These are phyloP conservation scores for Meyerozyma sp. DNA, from an alignment of 1,139 yeast genomes.

Conservation along the genomic window DNA sequence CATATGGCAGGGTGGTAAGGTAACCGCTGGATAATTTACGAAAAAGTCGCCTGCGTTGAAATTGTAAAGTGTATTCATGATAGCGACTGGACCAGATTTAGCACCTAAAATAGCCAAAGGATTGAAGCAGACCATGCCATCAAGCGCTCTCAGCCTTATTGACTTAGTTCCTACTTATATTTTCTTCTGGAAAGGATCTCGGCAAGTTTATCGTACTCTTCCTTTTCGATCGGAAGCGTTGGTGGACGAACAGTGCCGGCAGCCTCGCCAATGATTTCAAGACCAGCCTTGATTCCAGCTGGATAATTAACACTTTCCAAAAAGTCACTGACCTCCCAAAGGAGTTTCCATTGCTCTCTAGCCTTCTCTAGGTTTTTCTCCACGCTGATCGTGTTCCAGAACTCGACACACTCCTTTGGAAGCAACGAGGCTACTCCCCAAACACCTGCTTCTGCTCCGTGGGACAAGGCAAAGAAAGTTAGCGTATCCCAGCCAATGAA, in stretches of 20 bases:
- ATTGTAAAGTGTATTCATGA: too few species aligned
- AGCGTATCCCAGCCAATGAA: slow-evolving; percentile 13
- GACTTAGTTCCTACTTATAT: slow-evolving; percentile 5
- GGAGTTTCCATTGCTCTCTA: slow-evolving; percentile 12
- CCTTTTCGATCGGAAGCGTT: slow-evolving; percentile 9
- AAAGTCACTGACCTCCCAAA: slow-evolving; percentile 11
- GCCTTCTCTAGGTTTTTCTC: slow-evolving; percentile 10
- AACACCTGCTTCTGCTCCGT: slow-evolving; percentile 10
- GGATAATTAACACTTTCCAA: slow-evolving; percentile 10
- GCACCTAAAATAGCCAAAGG: too few species aligned
- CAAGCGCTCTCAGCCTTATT: too few species aligned
- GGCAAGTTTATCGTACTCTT: slow-evolving; percentile 7
- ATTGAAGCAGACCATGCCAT: too few species aligned
- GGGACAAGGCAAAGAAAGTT: slow-evolving; percentile 11
- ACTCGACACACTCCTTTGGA: slow-evolving; percentile 12
- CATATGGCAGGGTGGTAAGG: too few species aligned
- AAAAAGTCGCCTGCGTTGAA: too few species aligned
- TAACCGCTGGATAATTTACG: too few species aligned
- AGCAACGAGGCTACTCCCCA: slow-evolving; percentile 13
- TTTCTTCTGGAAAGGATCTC: slow-evolving; percentile 9
- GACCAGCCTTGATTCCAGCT: slow-evolving; percentile 13
- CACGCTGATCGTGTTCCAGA: slow-evolving; percentile 8
- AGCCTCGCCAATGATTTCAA: slow-evolving; percentile 10
- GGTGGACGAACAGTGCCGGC: slow-evolving; percentile 12
- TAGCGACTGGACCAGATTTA: too few species aligned